A percentile compares a stretch with the other conserved stretches of the same genome.
Conservation (phyloP, 371 early-diverging fungal species). For the Sporodiniella umbellata region DNA sequence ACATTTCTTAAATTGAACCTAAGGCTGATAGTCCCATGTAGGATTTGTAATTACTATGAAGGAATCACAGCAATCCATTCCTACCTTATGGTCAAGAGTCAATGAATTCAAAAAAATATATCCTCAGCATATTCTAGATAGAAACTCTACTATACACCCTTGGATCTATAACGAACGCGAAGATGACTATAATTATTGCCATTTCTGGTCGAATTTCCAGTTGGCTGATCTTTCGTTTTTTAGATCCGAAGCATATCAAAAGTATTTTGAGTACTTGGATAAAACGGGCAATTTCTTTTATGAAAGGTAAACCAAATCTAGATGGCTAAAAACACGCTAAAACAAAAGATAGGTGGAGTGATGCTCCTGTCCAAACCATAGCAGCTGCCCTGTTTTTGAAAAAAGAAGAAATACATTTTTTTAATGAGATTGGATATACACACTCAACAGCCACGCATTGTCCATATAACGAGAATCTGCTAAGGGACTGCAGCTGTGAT, state of each 20-base stretch:
- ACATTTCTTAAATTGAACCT: too few relatives aligned
- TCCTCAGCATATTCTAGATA: conserved; percentile 19
- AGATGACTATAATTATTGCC: conserved; percentile 61
- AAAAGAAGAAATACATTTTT: conserved; percentile 80
- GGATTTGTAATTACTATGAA: conserved; percentile 72
- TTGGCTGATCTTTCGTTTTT: conserved; percentile 79
- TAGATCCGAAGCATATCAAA: conserved; percentile 65
- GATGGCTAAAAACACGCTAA: not conserved
- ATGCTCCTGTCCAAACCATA: conserved; percentile 69
- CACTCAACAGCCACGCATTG: conserved; percentile 56
- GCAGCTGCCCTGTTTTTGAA: conserved; percentile 81
- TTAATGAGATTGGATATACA: conserved; percentile 81
- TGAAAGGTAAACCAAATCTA: conserved; percentile 57
- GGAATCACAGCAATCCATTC: conserved; percentile 78
- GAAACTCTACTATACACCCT: conserved; percentile 22
- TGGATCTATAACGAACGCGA: conserved; percentile 23
- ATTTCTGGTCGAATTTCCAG: conserved; percentile 69
- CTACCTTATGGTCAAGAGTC: conserved; percentile 75
- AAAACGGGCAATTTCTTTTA: conserved; percentile 90
- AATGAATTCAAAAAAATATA: conserved; percentile 47
- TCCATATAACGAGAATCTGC: conserved; percentile 21
- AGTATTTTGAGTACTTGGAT: conserved; percentile 83
- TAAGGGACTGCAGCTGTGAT: conserved; percentile 33
- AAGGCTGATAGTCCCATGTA: not conserved
- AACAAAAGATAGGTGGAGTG: conserved; percentile 61